A percentile compares a stretch with the other conserved stretches of the same genome.
phyloP scores from a whole-genome alignment of 2,329 filamentous ascomycete species.

The Coniochaeta ligniaria region DNA sequence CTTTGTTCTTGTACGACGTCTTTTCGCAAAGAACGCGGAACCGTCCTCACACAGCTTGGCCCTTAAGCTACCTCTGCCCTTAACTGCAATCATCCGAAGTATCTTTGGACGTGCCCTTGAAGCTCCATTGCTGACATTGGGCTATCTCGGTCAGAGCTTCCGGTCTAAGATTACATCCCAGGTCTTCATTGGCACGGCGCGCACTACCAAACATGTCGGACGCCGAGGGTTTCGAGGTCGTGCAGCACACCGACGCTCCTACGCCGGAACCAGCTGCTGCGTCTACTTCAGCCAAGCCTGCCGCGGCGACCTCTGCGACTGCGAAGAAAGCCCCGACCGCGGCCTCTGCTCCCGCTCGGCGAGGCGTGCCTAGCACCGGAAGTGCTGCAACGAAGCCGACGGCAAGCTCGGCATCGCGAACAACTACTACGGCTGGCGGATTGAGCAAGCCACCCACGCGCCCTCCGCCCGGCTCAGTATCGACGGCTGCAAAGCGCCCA shows the following conservation, averaged over 20 bases:
- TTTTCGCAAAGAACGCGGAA: neutral
- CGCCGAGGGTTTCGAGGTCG: constrained; percentile 20
- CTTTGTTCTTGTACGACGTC: neutral
- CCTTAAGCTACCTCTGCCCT: neutral
- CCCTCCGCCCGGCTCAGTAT: constrained; percentile 13
- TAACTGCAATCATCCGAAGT: neutral
- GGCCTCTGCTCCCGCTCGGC: constrained; percentile 12
- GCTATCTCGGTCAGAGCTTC: neutral
- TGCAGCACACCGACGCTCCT: constrained; percentile 16
- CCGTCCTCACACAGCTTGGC: neutral
- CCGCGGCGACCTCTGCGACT: constrained; percentile 7
- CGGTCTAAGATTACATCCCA: neutral
- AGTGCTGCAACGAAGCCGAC: constrained; percentile 21
- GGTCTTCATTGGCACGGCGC: neutral
- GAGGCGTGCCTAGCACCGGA: constrained; percentile 16
- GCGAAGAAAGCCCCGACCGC: constrained; percentile 15
- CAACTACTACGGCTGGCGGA: constrained; percentile 15
- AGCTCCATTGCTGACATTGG: neutral
- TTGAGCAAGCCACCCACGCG: constrained; percentile 23
- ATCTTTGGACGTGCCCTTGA: neutral
- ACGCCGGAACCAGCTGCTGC: constrained; percentile 7
- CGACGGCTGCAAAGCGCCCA: constrained; percentile 21
- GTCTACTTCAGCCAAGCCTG: constrained; percentile 13
- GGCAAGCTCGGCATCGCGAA: constrained; percentile 17
- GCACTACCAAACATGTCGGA: constrained; percentile 22